Evolutionary conservation across 164 flowering plant genomes (phyloP).

Genomic region (Magnolia kwangsiensis): DNA sequence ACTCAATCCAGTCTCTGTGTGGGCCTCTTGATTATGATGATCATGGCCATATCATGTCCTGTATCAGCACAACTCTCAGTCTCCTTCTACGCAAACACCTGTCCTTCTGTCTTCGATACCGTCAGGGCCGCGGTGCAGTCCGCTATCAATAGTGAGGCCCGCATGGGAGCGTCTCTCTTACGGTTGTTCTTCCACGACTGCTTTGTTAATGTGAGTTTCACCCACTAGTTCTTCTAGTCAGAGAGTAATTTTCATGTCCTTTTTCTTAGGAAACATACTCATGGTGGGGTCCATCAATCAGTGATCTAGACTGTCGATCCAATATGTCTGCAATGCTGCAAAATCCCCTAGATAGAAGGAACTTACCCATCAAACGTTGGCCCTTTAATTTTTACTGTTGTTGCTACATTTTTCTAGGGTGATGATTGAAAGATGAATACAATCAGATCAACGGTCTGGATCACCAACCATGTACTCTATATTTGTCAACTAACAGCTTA

Average conservation of each 20-base stretch:
- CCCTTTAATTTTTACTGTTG: too few species aligned
- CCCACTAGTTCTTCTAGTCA: background rate
- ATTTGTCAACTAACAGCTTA: too few species aligned
- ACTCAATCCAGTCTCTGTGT: background rate
- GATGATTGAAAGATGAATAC: background rate
- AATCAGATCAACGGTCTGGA: background rate
- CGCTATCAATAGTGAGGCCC: conserved; percentile 21
- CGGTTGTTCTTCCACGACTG: conserved; percentile 45
- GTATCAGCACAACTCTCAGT: conserved; percentile 28
- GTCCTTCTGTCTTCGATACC: conserved; percentile 37
- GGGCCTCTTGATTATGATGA: background rate
- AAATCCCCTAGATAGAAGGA: too few species aligned
- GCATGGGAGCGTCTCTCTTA: conserved; percentile 34
- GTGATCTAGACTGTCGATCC: too few species aligned
- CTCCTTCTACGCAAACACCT: conserved; percentile 23
- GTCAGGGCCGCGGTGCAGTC: conserved; percentile 12
- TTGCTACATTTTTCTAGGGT: too few species aligned
- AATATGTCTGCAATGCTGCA: too few species aligned
- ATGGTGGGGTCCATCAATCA: too few species aligned
- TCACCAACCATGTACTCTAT: background rate
- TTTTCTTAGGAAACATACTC: too few species aligned
- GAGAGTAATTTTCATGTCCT: too few species aligned
- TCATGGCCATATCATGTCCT: background rate
- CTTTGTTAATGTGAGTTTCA: conserved; percentile 20
- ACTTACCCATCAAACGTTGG: too few species aligned